These are phyloP conservation scores for Pichia eremophila DNA, from an alignment of 805 yeast genomes.

Conservation along the genomic window DNA sequence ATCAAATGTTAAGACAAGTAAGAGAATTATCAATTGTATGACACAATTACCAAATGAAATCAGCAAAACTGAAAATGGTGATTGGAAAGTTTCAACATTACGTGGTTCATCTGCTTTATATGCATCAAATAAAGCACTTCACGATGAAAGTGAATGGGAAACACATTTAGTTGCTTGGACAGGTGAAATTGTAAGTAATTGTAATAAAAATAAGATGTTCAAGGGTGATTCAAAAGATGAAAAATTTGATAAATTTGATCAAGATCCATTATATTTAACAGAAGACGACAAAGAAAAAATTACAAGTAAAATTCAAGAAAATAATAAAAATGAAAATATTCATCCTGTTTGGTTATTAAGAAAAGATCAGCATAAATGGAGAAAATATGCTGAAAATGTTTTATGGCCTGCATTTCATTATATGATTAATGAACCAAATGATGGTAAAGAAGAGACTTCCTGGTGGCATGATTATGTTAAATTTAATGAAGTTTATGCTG, in stretches of 20 bases:
- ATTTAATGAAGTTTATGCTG: slow-evolving; percentile 85
- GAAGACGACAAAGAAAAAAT: slow-evolving; percentile 44
- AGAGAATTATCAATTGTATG: slow-evolving; percentile 60
- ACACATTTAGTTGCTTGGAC: slow-evolving; percentile 91
- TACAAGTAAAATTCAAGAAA: slow-evolving; percentile 37
- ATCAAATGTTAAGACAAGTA: slow-evolving; percentile 36
- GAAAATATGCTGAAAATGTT: slow-evolving; percentile 80
- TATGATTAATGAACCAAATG: slow-evolving; percentile 67
- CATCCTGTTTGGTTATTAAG: slow-evolving; percentile 88
- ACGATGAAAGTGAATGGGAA: slow-evolving; percentile 70
- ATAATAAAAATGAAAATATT: slow-evolving; percentile 40
- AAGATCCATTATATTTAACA: slow-evolving; percentile 52
- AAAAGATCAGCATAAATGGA: slow-evolving; percentile 74
- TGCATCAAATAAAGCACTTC: slow-evolving; percentile 60
- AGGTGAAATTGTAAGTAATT: slow-evolving; percentile 53
- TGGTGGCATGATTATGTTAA: slow-evolving; percentile 84
- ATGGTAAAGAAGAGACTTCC: slow-evolving; percentile 57
- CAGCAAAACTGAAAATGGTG: slow-evolving; percentile 29
- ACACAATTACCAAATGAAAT: slow-evolving; percentile 61
- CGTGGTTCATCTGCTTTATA: slow-evolving; percentile 82
- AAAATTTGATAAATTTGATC: slow-evolving; percentile 18
- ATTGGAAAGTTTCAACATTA: slow-evolving; percentile 52
- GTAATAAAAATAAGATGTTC: background rate
- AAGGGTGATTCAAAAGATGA: slow-evolving; percentile 11
- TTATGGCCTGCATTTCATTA: slow-evolving; percentile 95